These are phyloP conservation scores for Cerrena zonata DNA, from an alignment of 1,284 basidiomycete genomes.

Conservation along the genomic window DNA sequence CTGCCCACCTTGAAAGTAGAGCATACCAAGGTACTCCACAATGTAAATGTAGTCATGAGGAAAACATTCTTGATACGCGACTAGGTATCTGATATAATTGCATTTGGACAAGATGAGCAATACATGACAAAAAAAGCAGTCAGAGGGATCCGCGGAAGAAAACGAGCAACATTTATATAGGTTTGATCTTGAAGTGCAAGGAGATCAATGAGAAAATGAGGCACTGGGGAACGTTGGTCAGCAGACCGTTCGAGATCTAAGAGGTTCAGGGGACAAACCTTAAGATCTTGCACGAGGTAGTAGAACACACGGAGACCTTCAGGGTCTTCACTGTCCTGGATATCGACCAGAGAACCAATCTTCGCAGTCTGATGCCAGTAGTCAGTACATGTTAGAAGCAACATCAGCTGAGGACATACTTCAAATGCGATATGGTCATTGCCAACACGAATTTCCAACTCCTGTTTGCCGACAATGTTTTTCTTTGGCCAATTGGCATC, in stretches of 20 bases:
- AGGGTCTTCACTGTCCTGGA: constrained; percentile 94
- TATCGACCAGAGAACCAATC: constrained; percentile 93
- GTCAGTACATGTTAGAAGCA: no score
- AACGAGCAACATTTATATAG: constrained; percentile 52
- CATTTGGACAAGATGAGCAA: no score
- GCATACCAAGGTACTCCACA: no score
- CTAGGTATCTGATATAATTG: no score
- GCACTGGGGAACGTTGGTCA: constrained; percentile 53
- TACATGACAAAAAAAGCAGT: no score
- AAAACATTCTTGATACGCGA: no score
- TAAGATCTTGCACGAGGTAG: constrained; percentile 95
- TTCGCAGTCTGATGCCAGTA: constrained; percentile 97
- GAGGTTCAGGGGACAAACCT: constrained; percentile 49
- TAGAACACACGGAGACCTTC: constrained; percentile 98
- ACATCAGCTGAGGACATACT: constrained; percentile 51
- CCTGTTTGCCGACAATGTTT: constrained; percentile 96
- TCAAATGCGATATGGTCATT: constrained; percentile 97
- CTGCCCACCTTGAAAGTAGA: constrained; percentile 39
- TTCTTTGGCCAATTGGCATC: constrained; percentile 98
- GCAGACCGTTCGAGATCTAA: background rate
- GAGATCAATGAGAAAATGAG: constrained; percentile 96
- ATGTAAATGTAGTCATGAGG: no score
- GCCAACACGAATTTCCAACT: constrained; percentile 90
- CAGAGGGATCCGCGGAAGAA: background rate
- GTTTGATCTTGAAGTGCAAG: constrained; percentile 99